Evolutionary conservation across 371 early-diverging fungal species (phyloP).

Genomic region (Phascolomyces articulosus): DNA sequence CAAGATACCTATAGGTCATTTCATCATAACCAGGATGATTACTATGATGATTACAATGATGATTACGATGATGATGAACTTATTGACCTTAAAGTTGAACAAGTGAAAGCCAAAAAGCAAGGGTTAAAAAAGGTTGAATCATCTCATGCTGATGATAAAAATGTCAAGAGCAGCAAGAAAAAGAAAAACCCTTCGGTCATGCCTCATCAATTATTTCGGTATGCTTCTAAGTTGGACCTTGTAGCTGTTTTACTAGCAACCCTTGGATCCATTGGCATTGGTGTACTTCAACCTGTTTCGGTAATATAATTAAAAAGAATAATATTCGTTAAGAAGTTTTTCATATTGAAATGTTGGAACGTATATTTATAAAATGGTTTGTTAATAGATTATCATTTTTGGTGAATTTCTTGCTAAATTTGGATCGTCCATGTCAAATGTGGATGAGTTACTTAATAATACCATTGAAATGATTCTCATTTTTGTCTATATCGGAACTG

Average conservation of each 20-base stretch:
- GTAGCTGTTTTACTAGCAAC: conserved; percentile 23
- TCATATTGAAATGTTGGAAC: no score
- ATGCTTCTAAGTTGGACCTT: conserved; percentile 10
- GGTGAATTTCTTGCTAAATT: conserved; percentile 21
- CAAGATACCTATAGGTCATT: no score
- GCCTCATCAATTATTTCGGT: conserved; percentile 10
- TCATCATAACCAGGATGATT: no score
- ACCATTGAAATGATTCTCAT: conserved; percentile 21
- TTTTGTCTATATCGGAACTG: conserved; percentile 22
- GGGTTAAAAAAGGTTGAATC: not conserved
- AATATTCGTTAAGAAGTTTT: no score
- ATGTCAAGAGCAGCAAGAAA: conserved; percentile 7
- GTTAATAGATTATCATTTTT: conserved; percentile 22
- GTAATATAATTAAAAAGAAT: conserved; percentile 20
- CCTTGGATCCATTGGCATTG: conserved; percentile 27
- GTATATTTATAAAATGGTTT: no score
- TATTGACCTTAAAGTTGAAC: not conserved
- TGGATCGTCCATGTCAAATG: conserved; percentile 30
- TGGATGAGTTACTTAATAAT: conserved; percentile 17
- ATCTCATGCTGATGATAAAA: not conserved
- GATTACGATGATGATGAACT: not conserved
- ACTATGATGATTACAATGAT: no score
- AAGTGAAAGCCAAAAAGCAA: not conserved
- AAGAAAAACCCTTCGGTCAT: conserved; percentile 25
- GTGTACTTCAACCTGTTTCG: conserved; percentile 38